Percentiles rank a stretch among this genome's conserved stretches.
Evolutionary conservation across 73 alveolate species (phyloP).

Genomic region (Durusdinium trenchii): DNA sequence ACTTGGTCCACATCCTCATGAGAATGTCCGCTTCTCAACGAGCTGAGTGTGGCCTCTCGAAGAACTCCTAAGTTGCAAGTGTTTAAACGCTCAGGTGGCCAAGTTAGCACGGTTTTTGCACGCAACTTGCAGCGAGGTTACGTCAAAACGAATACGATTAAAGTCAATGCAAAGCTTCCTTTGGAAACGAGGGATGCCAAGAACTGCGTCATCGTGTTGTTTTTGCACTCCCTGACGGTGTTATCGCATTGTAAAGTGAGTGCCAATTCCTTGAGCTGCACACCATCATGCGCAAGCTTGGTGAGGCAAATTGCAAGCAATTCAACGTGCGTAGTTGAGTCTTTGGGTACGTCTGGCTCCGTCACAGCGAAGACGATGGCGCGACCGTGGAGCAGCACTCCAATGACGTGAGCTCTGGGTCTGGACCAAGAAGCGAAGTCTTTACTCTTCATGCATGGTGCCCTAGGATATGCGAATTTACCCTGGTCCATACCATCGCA

Average conservation of each 20-base stretch:
- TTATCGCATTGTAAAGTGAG: slow-evolving; percentile 6
- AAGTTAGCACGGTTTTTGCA: no score
- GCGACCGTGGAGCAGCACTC: background rate
- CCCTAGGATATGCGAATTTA: background rate
- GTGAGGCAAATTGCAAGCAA: background rate
- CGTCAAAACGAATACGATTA: no score
- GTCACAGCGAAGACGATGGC: background rate
- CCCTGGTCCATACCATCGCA: slow-evolving; percentile 6
- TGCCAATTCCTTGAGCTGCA: background rate
- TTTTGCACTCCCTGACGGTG: background rate
- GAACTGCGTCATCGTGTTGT: background rate
- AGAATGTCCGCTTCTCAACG: slow-evolving; percentile 29
- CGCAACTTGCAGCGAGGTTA: no score
- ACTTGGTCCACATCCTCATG: slow-evolving; percentile 39
- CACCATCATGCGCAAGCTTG: background rate
- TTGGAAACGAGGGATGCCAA: background rate
- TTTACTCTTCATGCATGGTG: background rate
- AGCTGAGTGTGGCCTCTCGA: background rate
- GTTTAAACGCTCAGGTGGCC: no score
- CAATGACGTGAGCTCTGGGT: background rate
- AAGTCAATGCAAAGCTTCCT: no score
- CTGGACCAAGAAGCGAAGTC: background rate
- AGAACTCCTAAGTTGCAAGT: background rate
- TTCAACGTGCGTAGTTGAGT: background rate
- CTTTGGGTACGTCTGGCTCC: background rate